Evolutionary conservation across 1,139 yeast genomes (phyloP).

Genomic region (Magnusiomyces fungicola): DNA sequence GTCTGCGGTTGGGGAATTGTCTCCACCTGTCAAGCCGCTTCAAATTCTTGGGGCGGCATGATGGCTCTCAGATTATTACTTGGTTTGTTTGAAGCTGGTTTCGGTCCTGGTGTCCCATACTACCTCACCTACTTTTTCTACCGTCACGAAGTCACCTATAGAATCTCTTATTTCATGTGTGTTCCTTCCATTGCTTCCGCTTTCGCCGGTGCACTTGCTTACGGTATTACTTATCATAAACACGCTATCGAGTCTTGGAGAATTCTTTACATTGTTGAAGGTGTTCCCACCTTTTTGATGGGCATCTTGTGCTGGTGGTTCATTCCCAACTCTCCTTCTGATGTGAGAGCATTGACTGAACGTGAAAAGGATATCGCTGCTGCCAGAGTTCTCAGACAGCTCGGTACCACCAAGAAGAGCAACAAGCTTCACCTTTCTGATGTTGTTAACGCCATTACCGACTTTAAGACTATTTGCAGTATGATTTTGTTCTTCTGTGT

Average conservation of each 20-base stretch:
- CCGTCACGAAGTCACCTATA: slow-evolving; percentile 20
- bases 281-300: slow-evolving; percentile 13
- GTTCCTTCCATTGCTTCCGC: slow-evolving; percentile 14
- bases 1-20: slow-evolving; percentile 15
- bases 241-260: slow-evolving; percentile 13
- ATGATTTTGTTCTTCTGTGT: slow-evolving; percentile 10
- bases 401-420: slow-evolving; percentile 9
- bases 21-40: slow-evolving; percentile 24
- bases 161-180: slow-evolving; percentile 12
- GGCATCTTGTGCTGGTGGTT: slow-evolving; percentile 13
- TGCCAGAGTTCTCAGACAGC: slow-evolving; percentile 11
- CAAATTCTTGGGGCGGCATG: slow-evolving; percentile 43
- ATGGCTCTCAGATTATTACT: slow-evolving; percentile 49
- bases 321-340: slow-evolving; percentile 9
- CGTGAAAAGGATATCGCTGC: slow-evolving; percentile 14
- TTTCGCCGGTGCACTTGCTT: slow-evolving; percentile 15
- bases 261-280: slow-evolving; percentile 14
- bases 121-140: slow-evolving; percentile 24
- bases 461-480: slow-evolving; percentile 19
- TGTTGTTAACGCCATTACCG: slow-evolving; percentile 9
- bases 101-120: slow-evolving; percentile 41
- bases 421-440: slow-evolving; percentile 4
- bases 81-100: slow-evolving; percentile 53
- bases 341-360: slow-evolving; percentile 8
- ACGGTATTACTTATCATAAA: slow-evolving; percentile 12